Base-by-base conservation (phyloP, 768 basidiomycete species). In the Clathrus columnatus region DNA sequence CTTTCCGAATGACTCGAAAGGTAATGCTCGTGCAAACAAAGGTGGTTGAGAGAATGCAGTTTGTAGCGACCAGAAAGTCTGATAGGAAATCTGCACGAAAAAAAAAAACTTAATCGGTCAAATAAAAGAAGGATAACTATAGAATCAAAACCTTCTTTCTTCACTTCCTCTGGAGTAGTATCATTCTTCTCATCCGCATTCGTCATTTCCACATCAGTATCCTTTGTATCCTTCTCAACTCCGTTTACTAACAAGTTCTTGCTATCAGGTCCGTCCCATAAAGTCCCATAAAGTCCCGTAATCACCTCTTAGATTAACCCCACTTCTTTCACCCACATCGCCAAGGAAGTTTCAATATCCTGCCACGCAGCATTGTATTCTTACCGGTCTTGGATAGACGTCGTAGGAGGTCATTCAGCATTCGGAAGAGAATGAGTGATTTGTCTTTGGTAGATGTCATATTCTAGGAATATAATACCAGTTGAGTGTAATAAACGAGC, bases 21-120 rank as follows among this genome's bases (percentile, higher is more conserved):
- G 73, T 27, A 72, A 70, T 10, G 78, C 72, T 16, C 70, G 69
- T 10, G 79, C 75, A 63, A 94, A 92, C 8, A 82, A 60, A 0
- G 83, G 75, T 2, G 92, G 92, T 59, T 84, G 80, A 27, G 89
- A 91, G 70, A 95, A 94, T 5, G 81, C 83, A 4, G 84, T 73
- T 63, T 96, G 92, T 7, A 95, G 73, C 0, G 85, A 85, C 92
- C 92, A 95, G 72, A 95, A 94, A 0, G 81, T 87, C 57, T 82
- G 79, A 70, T 91, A 93, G 65, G n/a, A 93, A 87, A 23, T 87
- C 89, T 83, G 61, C 44, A 53, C 30, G 50, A 14, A 50, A 27
- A 53, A 46, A 41, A 46, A 29, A n/a, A n/a, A n/a, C n/a, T 5
- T 7, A 36, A 11, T n/a, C 4, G 8, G 30, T 20, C 45, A 43